Conservation (phyloP, 1,139 yeast genomes). For the Hansenula anomala region DNA sequence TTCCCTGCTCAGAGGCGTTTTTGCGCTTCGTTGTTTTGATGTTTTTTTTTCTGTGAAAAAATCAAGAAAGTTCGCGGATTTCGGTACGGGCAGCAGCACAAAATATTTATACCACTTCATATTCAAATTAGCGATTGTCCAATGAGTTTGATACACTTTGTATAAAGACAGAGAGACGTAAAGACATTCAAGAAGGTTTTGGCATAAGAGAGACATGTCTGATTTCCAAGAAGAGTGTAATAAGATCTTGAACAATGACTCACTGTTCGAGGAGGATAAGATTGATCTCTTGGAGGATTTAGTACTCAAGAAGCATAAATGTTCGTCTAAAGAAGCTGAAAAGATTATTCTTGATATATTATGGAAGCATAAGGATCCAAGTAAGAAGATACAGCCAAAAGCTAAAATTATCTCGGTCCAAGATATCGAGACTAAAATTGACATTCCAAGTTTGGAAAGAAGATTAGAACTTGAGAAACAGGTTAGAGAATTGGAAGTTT, state of each 20-base stretch:
- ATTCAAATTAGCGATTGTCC: too few relatives aligned
- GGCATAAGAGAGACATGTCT: slow-evolving; percentile 4
- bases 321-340: slow-evolving; percentile 22
- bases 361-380: slow-evolving; percentile 33
- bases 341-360: slow-evolving; percentile 31
- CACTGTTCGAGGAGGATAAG: slow-evolving; percentile 31
- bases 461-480: slow-evolving; percentile 20
- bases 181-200: too few relatives aligned
- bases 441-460: slow-evolving; percentile 21
- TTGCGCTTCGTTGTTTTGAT: background rate
- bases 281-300: slow-evolving; percentile 31
- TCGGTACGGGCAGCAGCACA: background rate
- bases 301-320: slow-evolving; percentile 19
- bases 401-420: slow-evolving; percentile 17
- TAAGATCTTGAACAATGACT: slow-evolving; percentile 24
- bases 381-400: slow-evolving; percentile 4
- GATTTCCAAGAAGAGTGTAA: slow-evolving; percentile 26
- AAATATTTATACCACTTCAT: background rate
- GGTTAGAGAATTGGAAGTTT: slow-evolving; percentile 12
- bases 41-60: background rate
- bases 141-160: too few relatives aligned
- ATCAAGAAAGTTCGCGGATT: background rate
- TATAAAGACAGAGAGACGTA: too few relatives aligned
- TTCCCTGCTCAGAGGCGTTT: background rate
- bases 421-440: slow-evolving; percentile 14